Percentiles rank a stretch among this genome's conserved stretches.
phyloP scores from a whole-genome alignment of 164 flowering plant species.

The Cinnamomum micranthum region DNA sequence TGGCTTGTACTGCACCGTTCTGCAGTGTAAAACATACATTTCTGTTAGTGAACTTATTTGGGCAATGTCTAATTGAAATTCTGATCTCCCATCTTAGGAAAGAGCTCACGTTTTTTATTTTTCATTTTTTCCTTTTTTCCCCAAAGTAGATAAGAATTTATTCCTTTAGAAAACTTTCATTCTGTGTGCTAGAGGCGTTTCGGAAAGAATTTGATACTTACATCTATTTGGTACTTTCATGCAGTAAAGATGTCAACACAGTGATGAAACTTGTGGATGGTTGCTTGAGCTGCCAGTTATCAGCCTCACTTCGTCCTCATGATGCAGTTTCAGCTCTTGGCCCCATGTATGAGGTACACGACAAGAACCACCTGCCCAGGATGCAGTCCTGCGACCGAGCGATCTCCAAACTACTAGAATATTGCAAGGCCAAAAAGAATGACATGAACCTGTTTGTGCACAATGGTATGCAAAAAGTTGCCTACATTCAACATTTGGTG shows the following conservation, averaged over 20 bases:
- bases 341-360: conserved; percentile 97
- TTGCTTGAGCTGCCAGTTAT: conserved; percentile 61
- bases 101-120: too few species aligned
- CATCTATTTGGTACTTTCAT: conserved; percentile 6
- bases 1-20: not conserved
- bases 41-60: too few species aligned
- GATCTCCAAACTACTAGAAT: conserved; percentile 61
- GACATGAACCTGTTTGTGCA: conserved; percentile 89
- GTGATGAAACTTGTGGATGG: conserved; percentile 96
- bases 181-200: not conserved
- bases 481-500: conserved; percentile 58
- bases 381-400: conserved; percentile 68
- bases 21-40: not conserved
- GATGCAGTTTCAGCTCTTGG: conserved; percentile 99
- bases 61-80: too few species aligned
- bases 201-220: not conserved
- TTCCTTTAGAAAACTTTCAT: not conserved
- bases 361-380: conserved; percentile 77
- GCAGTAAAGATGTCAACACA: conserved; percentile 96
- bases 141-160: not conserved
- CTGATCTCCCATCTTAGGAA: too few species aligned
- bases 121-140: not conserved
- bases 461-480: conserved; percentile 79
- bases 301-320: conserved; percentile 93
- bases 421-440: conserved; percentile 70